A percentile compares a stretch with the other conserved stretches of the same genome.
Conservation (phyloP, 108 stramenopile species). For the Mediolabrus comicus region DNA sequence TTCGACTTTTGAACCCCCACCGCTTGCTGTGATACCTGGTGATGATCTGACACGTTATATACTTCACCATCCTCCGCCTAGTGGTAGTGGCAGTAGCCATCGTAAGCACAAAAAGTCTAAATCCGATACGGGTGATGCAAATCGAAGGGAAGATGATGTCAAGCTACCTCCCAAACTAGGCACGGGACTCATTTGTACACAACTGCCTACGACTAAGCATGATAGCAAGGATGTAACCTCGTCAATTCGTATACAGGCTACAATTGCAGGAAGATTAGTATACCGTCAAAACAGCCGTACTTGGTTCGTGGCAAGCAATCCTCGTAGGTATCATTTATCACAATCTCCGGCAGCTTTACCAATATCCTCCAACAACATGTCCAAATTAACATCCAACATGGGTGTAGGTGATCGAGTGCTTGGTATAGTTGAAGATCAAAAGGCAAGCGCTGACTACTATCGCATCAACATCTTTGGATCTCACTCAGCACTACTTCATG, state of each 20-base stretch:
- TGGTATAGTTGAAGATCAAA: slow-evolving; percentile 81
- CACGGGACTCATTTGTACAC: slow-evolving; percentile 19
- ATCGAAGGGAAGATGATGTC: neutral
- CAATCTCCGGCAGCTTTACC: slow-evolving; percentile 12
- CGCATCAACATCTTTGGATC: slow-evolving; percentile 77
- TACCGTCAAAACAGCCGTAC: slow-evolving; percentile 35
- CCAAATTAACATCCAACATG: slow-evolving; percentile 2
- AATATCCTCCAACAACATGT: slow-evolving; percentile 1
- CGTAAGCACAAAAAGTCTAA: slow-evolving; percentile 26
- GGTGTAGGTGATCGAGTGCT: slow-evolving; percentile 74
- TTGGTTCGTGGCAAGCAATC: slow-evolving; percentile 40
- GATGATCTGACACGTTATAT: slow-evolving; percentile 44
- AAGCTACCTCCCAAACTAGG: slow-evolving; percentile 28
- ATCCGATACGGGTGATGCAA: slow-evolving; percentile 5
- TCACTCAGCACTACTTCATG: slow-evolving; percentile 61
- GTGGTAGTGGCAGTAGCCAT: neutral
- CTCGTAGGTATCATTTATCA: slow-evolving; percentile 32
- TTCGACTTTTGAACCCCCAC: slow-evolving; percentile 28
- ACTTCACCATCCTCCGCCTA: slow-evolving; percentile 22
- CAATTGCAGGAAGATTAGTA: slow-evolving; percentile 34
- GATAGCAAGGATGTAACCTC: neutral
- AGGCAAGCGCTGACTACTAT: slow-evolving; percentile 71
- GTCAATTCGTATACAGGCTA: slow-evolving; percentile 25
- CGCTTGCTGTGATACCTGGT: slow-evolving; percentile 38
- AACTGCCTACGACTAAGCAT: neutral